Evolutionary conservation across 129 eudicot species (phyloP).

Genomic region (Rutidosis leptorrhynchoides): DNA sequence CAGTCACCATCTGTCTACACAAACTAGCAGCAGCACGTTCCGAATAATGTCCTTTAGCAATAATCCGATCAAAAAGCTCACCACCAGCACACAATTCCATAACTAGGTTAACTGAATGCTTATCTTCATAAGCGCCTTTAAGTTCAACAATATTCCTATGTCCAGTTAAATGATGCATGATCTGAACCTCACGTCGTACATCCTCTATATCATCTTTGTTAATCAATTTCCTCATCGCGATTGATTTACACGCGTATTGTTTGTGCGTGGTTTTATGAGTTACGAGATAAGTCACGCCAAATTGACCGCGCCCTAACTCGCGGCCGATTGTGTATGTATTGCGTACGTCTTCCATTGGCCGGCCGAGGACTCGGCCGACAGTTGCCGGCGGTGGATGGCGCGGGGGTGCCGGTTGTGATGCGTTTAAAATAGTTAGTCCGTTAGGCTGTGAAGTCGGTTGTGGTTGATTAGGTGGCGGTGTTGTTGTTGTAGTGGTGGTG

Average conservation of each 20-base stretch:
- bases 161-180: slow-evolving; percentile 98
- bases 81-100: slow-evolving; percentile 98
- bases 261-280: slow-evolving; percentile 68
- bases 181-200: slow-evolving; percentile 92
- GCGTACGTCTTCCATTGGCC: slow-evolving; percentile 81
- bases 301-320: slow-evolving; percentile 96
- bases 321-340: slow-evolving; percentile 70
- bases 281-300: slow-evolving; percentile 82
- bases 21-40: slow-evolving; percentile 87
- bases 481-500: slow-evolving; percentile 28
- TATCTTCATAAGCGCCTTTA: slow-evolving; percentile 82
- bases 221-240: slow-evolving; percentile 74
- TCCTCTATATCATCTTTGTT: slow-evolving; percentile 83
- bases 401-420: slow-evolving; percentile 44
- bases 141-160: slow-evolving; percentile 86
- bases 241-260: slow-evolving; percentile 84
- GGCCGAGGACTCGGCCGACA: slow-evolving; percentile 91
- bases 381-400: slow-evolving; percentile 38
- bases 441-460: slow-evolving; percentile 24
- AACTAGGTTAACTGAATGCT: slow-evolving; percentile 66
- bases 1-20: slow-evolving; percentile 88
- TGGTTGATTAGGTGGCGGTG: slow-evolving; percentile 25
- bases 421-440: slow-evolving; percentile 33
- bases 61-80: slow-evolving; percentile 90
- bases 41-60: slow-evolving; percentile 91